Evolutionary conservation across 2,329 filamentous ascomycete species (phyloP), one percentile per base, ranked within the genome.

Genomic region (Cordyceps farinosa): DNA sequence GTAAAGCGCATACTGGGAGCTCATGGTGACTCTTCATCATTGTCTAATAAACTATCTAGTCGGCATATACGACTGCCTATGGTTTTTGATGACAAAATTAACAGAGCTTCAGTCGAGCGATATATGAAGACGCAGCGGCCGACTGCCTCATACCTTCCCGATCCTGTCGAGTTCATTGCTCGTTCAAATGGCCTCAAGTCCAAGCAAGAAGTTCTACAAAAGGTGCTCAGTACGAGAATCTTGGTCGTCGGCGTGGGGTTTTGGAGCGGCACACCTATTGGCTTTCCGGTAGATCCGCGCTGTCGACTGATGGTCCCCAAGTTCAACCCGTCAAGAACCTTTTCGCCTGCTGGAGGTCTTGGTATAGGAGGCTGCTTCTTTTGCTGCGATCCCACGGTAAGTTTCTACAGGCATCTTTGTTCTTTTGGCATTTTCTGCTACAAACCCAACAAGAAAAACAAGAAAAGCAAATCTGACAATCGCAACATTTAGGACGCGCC

Each of bases 111-210:
- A 3, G 34, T 59, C 0, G 73, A 82, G 62, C 77, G 85, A 10
- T 88, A 88, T 70, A 85, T 84, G 75, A 80, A 81, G 34, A 86
- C 82, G 3, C 82, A 85, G 65, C 77, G 85, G 2, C 81, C 83
- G 1, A 80, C 84, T 34, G 86, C 86, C 1, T 78, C 82, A 0
- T 88, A 87, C 65, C 74, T 88, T 0, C 85, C 85, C 0, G 82
- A 86, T 67, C 86, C 86, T 53, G 76, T 87, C 44, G 78, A 81
- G 1, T 88, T 86, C 61, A 65, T 76, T 7, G 68, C 67, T 5
- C 69, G 72, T 42, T 75, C 73, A 57, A 79, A 79, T 58, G 77
- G 71, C 0, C 70, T 78, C 6, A 51, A 68, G 7, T 69, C 69
- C 15, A 69, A 75, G 3, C 61, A 69, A 30, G 69, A 71, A 3